phyloP scores from a whole-genome alignment of 1,284 basidiomycete species.

The Agaricales sp. region DNA sequence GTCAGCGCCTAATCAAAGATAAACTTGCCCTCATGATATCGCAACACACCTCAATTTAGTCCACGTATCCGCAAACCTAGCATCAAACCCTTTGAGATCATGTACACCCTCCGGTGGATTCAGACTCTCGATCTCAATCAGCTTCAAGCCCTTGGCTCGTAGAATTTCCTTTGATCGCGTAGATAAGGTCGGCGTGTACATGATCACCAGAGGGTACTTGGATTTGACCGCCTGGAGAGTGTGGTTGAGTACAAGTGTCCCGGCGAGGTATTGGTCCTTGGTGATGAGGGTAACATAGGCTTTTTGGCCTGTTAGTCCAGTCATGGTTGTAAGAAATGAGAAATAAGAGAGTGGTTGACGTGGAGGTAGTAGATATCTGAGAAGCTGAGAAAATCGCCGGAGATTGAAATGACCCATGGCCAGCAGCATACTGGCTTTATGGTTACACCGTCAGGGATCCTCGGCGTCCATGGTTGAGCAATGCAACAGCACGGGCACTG shows the following conservation, averaged over 20 bases:
- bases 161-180: constrained; percentile 33
- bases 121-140: constrained; percentile 33
- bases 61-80: constrained; percentile 62
- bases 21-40: background rate
- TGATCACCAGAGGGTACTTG: constrained; percentile 53
- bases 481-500: no score
- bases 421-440: no score
- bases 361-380: no score
- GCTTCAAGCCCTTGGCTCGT: constrained; percentile 27
- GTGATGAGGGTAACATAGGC: constrained; percentile 60
- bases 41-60: constrained; percentile 54
- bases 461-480: no score
- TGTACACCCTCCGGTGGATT: constrained; percentile 38
- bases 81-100: constrained; percentile 27
- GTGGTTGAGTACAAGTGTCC: constrained; percentile 48
- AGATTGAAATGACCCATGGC: no score
- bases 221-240: constrained; percentile 41
- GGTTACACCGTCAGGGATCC: no score
- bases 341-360: no score
- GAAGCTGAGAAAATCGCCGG: no score
- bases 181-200: constrained; percentile 44
- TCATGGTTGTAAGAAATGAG: no score
- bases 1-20: no score
- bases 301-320: background rate
- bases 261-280: constrained; percentile 47